Base-by-base conservation (phyloP, 805 yeast species). In the Metschnikowia santaceciliae region DNA sequence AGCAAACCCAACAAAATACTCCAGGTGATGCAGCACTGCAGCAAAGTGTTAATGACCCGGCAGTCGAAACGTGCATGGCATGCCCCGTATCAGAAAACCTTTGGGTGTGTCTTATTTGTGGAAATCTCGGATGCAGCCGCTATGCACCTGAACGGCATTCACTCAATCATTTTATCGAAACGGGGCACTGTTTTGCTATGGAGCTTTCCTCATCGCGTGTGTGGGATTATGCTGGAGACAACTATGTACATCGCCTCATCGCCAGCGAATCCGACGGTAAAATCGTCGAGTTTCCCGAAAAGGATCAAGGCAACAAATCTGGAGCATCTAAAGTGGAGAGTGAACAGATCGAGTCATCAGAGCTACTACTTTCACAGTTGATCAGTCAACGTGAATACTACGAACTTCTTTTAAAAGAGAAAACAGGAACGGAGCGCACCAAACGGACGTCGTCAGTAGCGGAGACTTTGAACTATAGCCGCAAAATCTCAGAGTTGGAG, bases 191-290 rank as follows among this genome's bases (percentile, higher is more conserved):
- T 60, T 90, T 88, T 70, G 87, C 96, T 0, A 90, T 90, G 96
- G 96, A 90, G 61, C 72, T 88, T 42, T 68, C 75, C 10, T 81
- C 95, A 0, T 94, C 90, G 54, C 74, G 97, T 38, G 96, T 90
- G 1, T 90, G 97, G 97, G 97, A 90, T 65, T 90, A 90, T 64
- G 90, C 91, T 0, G 91, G 91, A 2, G 97, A 90, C 63, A 83
- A 82, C 56, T 90, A 90, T 65, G 97, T 90, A 8, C 97, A 90
- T 66, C 68, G 97, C 46, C 69, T 90, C 40, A 78, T 90, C 3
- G 89, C 90, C 54, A 90, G 88, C 66, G 91, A 88, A 64, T 76
- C 85, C 0, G 97, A 90, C 64, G 97, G 97, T 0, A 91, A 91
- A 59, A 68, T 91, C 32, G 96, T 90, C 2, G 97, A 90, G 64